Evolutionary conservation across 805 yeast genomes (phyloP).

Genomic region (Candida multigemmis): DNA sequence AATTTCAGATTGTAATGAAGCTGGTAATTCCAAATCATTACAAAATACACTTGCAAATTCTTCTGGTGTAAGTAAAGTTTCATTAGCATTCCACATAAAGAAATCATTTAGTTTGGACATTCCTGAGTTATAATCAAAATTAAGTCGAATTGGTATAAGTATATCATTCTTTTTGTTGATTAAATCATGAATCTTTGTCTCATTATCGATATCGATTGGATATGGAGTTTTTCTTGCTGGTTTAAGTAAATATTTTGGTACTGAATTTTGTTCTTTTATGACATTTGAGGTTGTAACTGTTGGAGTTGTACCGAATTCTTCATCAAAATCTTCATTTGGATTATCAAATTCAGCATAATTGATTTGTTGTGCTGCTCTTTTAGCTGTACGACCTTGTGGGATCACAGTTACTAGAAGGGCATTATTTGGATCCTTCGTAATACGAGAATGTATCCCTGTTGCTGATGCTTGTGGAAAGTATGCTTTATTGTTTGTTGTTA

Average conservation of each 20-base stretch:
- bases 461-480: constrained; percentile 69
- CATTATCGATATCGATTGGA: constrained; percentile 14
- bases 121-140: constrained; percentile 48
- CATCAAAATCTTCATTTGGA: constrained; percentile 41
- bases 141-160: constrained; percentile 59
- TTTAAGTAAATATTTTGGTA: constrained; percentile 16
- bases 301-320: constrained; percentile 11
- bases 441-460: constrained; percentile 64
- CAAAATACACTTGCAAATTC: constrained; percentile 69
- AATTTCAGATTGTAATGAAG: constrained; percentile 51
- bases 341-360: constrained; percentile 79
- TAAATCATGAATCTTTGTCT: constrained; percentile 9
- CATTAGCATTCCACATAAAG: constrained; percentile 68
- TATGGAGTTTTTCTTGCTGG: constrained; percentile 16
- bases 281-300: constrained; percentile 5
- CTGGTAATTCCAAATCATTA: constrained; percentile 76
- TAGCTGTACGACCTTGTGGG: constrained; percentile 69
- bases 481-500: constrained; percentile 11
- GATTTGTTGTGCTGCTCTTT: constrained; percentile 59
- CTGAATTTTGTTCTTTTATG: constrained; percentile 6
- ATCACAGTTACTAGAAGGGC: constrained; percentile 61
- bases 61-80: constrained; percentile 59
- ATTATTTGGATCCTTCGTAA: constrained; percentile 59
- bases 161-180: constrained; percentile 27
- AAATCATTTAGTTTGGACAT: constrained; percentile 46